These are phyloP conservation scores for Podospora conica DNA, from an alignment of 495 filamentous ascomycete species.

Conservation along the genomic window DNA sequence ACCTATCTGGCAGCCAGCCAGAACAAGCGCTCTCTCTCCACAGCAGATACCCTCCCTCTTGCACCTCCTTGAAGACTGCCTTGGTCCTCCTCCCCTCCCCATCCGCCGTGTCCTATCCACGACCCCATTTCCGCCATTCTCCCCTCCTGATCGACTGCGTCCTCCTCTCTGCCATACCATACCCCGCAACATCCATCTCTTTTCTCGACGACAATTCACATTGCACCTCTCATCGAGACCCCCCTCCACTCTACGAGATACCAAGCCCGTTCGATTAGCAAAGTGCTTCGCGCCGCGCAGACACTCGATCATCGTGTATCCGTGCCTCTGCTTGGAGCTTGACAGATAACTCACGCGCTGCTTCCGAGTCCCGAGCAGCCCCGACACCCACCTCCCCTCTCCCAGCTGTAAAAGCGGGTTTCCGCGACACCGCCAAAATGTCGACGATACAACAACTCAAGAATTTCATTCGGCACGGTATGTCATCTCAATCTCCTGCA, in stretches of 20 bases:
- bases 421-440: constrained; percentile 40
- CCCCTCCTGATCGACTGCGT: background rate
- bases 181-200: background rate
- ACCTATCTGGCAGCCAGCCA: background rate
- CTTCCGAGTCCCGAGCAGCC: background rate
- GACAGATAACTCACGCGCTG: background rate
- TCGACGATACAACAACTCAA: constrained; percentile 76
- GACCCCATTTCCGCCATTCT: background rate
- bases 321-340: background rate
- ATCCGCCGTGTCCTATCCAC: background rate
- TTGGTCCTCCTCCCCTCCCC: background rate
- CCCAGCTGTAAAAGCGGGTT: background rate
- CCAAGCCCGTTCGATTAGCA: too few relatives aligned
- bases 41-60: background rate
- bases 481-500: constrained; percentile 6
- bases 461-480: constrained; percentile 96
- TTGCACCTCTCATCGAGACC: background rate
- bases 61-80: background rate
- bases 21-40: background rate
- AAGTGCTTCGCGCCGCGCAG: too few relatives aligned
- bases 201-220: background rate
- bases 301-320: too few relatives aligned
- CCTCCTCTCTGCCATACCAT: background rate
- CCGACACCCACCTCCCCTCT: background rate
- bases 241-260: too few relatives aligned